These are phyloP conservation scores for Zymoseptoria tritici DNA, from an alignment of 2,329 filamentous ascomycete species.

Conservation along the genomic window DNA sequence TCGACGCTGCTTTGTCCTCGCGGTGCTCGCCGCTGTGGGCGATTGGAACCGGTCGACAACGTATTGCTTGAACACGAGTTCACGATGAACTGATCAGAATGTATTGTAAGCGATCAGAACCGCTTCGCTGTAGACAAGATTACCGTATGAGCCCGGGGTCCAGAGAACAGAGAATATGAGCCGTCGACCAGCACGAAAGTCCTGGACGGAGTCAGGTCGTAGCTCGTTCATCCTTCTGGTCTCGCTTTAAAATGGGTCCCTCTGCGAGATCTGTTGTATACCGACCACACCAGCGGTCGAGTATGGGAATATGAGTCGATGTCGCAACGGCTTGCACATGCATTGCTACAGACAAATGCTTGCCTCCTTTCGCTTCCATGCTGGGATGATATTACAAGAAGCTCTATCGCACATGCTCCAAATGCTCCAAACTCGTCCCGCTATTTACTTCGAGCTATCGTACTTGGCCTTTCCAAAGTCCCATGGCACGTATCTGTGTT, in stretches of 20 bases:
- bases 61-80: neutral
- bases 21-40: neutral
- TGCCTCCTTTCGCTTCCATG: neutral
- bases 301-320: neutral
- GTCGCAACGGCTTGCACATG: neutral
- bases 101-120: neutral
- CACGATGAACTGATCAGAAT: neutral
- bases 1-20: neutral
- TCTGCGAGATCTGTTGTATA: too few species aligned
- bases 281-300: neutral
- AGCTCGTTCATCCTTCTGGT: too few species aligned
- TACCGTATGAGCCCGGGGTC: neutral
- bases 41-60: neutral
- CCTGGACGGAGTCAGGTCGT: too few species aligned
- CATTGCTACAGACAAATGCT: neutral
- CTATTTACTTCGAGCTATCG: conserved; percentile 22
- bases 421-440: neutral
- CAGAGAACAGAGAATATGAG: too few species aligned
- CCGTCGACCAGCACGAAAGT: too few species aligned
- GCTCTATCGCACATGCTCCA: neutral
- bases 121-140: neutral
- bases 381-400: neutral
- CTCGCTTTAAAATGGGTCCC: too few species aligned
- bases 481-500: conserved; percentile 32
- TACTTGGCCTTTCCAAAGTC: conserved; percentile 35